Conservation (phyloP, 768 basidiomycete species). For the Boletus barrowsii region DNA sequence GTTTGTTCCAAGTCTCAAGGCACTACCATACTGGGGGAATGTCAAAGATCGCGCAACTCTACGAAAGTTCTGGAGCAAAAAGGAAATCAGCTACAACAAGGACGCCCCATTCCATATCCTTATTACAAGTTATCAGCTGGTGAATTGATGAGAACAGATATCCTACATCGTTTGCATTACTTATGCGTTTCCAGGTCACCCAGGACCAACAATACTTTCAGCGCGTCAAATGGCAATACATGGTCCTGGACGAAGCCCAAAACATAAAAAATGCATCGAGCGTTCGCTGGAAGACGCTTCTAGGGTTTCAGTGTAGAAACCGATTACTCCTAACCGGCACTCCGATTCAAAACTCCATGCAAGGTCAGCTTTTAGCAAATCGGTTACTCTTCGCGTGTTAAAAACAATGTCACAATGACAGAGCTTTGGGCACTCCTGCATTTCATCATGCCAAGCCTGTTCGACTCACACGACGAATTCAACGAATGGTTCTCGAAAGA, state of each 20-base stretch:
- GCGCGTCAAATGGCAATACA: conserved; percentile 98
- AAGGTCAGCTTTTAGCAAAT: conserved; percentile 53
- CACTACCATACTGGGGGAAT: conserved; percentile 97
- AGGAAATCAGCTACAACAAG: conserved; percentile 91
- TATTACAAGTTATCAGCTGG: conserved; percentile 95
- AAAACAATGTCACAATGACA: conserved; percentile 28
- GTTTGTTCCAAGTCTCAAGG: conserved; percentile 91
- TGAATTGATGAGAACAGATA: conserved; percentile 33
- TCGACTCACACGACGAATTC: conserved; percentile 99
- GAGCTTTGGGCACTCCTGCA: conserved; percentile 98
- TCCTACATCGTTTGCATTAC: not conserved
- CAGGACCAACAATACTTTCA: conserved; percentile 99
- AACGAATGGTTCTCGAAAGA: conserved; percentile 99
- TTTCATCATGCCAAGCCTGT: conserved; percentile 99
- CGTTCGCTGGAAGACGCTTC: conserved; percentile 94
- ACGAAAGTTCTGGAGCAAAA: conserved; percentile 97
- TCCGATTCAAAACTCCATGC: conserved; percentile 99
- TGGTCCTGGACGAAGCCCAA: conserved; percentile 99
- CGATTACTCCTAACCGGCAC: conserved; percentile 93
- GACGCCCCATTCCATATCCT: conserved; percentile 96
- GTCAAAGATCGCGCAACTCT: conserved; percentile 93
- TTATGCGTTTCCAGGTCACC: conserved; percentile 57
- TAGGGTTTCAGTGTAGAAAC: conserved; percentile 95
- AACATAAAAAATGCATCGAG: conserved; percentile 98
- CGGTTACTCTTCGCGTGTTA: not conserved